Conservation (phyloP, 164 flowering plant species). For the Akebia trifoliata region DNA sequence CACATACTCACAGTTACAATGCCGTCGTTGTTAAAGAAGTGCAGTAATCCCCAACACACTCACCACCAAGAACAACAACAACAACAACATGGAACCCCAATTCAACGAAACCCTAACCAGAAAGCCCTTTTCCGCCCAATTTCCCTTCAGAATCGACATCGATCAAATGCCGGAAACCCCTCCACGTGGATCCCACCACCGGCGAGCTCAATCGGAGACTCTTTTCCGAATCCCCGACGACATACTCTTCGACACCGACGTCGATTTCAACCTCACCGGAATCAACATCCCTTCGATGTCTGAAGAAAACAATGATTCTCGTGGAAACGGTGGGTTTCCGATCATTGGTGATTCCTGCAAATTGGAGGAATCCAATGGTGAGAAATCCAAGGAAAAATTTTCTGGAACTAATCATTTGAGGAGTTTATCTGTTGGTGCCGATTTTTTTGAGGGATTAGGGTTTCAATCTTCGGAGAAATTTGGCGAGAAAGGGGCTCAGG, state of each 20-base stretch:
- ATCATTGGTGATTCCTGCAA: conserved; percentile 31
- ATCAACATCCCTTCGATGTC: conserved; percentile 30
- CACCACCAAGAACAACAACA: no score
- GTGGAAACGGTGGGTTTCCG: conserved; percentile 12
- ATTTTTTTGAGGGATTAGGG: conserved; percentile 69
- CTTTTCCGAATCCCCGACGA: conserved; percentile 58
- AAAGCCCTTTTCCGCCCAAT: conserved; percentile 20
- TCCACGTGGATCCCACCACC: conserved; percentile 53
- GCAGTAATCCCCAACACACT: no score
- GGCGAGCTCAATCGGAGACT: conserved; percentile 77
- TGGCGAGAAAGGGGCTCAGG: conserved; percentile 16
- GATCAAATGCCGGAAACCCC: conserved; percentile 71
- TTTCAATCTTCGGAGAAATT: conserved; percentile 15
- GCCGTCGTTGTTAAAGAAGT: no score
- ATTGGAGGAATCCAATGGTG: conserved; percentile 33
- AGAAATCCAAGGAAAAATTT: conserved; percentile 3
- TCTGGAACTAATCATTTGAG: conserved; percentile 38
- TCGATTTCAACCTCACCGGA: conserved; percentile 33
- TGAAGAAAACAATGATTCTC: conserved; percentile 20
- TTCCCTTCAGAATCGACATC: conserved; percentile 27
- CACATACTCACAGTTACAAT: no score
- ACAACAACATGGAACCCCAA: no score
- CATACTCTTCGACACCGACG: conserved; percentile 40
- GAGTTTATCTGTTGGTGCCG: conserved; percentile 90
- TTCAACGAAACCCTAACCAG: conserved; percentile 14